These are phyloP conservation scores for Castanopsis chinensis DNA, from an alignment of 306 rosid species.

Conservation along the genomic window DNA sequence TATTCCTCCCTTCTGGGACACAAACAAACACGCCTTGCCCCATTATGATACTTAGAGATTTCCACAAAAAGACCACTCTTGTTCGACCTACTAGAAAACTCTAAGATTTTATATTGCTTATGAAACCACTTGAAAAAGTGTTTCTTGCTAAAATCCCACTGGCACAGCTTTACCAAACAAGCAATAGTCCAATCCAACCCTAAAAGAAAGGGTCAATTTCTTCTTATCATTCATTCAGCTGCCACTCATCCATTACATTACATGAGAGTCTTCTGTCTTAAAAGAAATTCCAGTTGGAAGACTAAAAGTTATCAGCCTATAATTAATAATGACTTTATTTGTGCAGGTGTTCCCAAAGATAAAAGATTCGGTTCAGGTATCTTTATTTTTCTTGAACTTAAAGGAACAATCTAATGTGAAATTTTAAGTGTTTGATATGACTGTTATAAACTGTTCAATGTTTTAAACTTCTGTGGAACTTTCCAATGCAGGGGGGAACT, in stretches of 20 bases:
- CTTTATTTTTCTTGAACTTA: background rate
- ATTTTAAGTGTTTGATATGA: background rate
- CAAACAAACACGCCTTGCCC: no score
- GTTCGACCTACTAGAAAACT: no score
- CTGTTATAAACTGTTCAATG: background rate
- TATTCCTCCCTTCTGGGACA: no score
- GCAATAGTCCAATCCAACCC: no score
- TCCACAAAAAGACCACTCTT: no score
- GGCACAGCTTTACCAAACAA: no score
- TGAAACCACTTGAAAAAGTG: no score
- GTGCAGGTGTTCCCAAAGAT: constrained; percentile 88
- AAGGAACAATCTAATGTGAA: background rate
- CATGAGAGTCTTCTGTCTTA: background rate
- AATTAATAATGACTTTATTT: constrained; percentile 23
- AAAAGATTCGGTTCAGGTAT: constrained; percentile 74
- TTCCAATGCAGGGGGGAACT: constrained; percentile 69
- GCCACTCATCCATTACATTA: background rate
- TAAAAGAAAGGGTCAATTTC: background rate
- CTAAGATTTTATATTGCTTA: no score
- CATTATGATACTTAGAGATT: no score
- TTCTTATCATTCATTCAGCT: background rate
- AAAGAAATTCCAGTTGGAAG: background rate
- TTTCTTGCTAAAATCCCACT: no score
- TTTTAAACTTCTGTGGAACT: constrained; percentile 12
- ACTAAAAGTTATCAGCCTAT: background rate